phyloP scores from a whole-genome alignment of 2,329 filamentous ascomycete species.

The Fusarium nelsonii region DNA sequence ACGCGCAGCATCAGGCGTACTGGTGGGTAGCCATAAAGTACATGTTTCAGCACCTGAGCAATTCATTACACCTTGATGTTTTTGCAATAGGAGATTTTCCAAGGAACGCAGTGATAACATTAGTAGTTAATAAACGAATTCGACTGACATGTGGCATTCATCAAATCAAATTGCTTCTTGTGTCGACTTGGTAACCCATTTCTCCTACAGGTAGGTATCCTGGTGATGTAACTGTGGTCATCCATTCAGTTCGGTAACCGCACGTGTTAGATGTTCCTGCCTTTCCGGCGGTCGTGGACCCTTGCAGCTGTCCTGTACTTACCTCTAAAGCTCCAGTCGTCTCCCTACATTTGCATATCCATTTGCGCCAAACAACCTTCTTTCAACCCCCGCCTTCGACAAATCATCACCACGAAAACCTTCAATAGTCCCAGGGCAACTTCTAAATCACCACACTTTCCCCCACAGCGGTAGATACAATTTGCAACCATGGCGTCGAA shows the following conservation, averaged over 20 bases:
- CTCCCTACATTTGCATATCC: slow-evolving; percentile 22
- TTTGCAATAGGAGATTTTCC: background rate
- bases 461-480: background rate
- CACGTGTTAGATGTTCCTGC: slow-evolving; percentile 30
- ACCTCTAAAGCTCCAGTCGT: slow-evolving; percentile 38
- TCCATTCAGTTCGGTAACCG: slow-evolving; percentile 7
- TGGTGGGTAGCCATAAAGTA: slow-evolving; percentile 34
- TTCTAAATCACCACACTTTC: background rate
- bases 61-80: slow-evolving; percentile 2
- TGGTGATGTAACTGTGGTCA: slow-evolving; percentile 14
- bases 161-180: background rate
- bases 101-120: slow-evolving; percentile 26
- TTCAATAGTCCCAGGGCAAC: background rate
- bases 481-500: slow-evolving; percentile 68
- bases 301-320: slow-evolving; percentile 37
- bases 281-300: slow-evolving; percentile 28
- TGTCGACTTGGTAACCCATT: background rate
- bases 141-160: background rate
- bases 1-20: slow-evolving; percentile 19
- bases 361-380: slow-evolving; percentile 42
- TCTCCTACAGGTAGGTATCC: background rate
- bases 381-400: slow-evolving; percentile 32
- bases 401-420: slow-evolving; percentile 23
- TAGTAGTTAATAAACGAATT: background rate
- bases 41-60: slow-evolving; percentile 8